These are phyloP conservation scores for Pseudodiploospora longispora DNA, from an alignment of 2,329 filamentous ascomycete genomes.

Conservation along the genomic window DNA sequence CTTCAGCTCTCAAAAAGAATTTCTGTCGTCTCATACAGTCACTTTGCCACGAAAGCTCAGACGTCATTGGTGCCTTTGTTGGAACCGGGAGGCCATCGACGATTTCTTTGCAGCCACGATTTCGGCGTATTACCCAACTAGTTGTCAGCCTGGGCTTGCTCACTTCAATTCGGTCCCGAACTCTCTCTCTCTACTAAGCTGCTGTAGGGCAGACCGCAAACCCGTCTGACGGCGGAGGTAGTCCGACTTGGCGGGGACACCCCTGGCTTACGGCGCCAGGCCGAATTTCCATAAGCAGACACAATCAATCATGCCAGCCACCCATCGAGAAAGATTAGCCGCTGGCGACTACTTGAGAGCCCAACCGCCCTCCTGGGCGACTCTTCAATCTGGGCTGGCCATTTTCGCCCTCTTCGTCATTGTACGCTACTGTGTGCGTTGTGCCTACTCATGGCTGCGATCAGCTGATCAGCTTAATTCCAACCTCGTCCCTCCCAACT, in stretches of 20 bases:
- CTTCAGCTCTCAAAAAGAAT: no score
- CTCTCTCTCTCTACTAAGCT: neutral
- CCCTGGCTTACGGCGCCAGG: slow-evolving; percentile 24
- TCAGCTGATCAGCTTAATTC: slow-evolving; percentile 15
- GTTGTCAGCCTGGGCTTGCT: no score
- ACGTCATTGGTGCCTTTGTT: no score
- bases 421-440: slow-evolving; percentile 21
- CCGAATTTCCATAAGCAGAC: slow-evolving; percentile 20
- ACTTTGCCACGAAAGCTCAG: no score
- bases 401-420: slow-evolving; percentile 28
- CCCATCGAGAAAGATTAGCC: slow-evolving; percentile 24
- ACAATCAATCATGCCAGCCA: slow-evolving; percentile 21
- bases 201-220: slow-evolving; percentile 20
- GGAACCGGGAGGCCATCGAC: no score
- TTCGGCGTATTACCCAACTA: no score
- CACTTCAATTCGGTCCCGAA: no score
- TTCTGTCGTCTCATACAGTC: no score
- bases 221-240: slow-evolving; percentile 27
- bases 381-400: slow-evolving; percentile 21
- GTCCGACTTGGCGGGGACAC: slow-evolving; percentile 21
- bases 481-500: slow-evolving; percentile 11
- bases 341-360: slow-evolving; percentile 18
- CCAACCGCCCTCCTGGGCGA: slow-evolving; percentile 21
- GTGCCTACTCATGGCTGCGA: slow-evolving; percentile 19
- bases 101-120: no score